Base-by-base conservation (phyloP, 192 early-diverging fungal genomes). In the Mortierella claussenii region DNA sequence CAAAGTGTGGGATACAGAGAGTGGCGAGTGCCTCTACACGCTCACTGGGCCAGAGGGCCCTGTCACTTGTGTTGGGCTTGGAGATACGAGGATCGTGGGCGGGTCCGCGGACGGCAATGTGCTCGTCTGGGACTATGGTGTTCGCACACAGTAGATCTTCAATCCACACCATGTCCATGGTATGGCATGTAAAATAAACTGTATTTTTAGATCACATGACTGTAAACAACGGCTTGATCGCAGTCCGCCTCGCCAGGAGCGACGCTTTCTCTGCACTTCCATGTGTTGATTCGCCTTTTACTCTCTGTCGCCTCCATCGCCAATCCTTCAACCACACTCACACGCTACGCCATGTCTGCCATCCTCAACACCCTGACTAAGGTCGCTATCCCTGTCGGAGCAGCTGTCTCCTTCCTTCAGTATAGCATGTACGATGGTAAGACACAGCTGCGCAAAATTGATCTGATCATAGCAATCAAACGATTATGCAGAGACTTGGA, bases 361-460 rank as follows among this genome's bases (percentile, higher is more conserved):
- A 79, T 85, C 50, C 81, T 94, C 20, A 88, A 90, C 71, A 86
- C 82, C 43, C 81, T 99, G 31, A 91, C 95, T 33, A 93, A 93
- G 53, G 86, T 87, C 79, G 94, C 92, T 28, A 79, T 97, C 56
- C 94, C 90, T 27, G 49, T 96, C 49, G 90, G 91, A 55, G 81
- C 86, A 34, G 87, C 85, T 54, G 86, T 91, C 18, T 82, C 85
- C 33, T 91, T 89, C 45, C 55, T 90, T 26, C 92, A 95, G 82
- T 89, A 89, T 68, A 90, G 91, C 74, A 93, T 98, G 82, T 97
- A 97, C 82, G 94, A 97, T 84, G 96, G 95, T 95, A 90, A 62
- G n/a, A n/a, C n/a, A n/a, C n/a, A n/a, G n/a, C n/a, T n/a, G n/a
- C n/a, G n/a, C n/a, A n/a, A n/a, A n/a, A n/a, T n/a, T n/a, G n/a